Evolutionary conservation across 2,329 filamentous ascomycete species (phyloP).

Genomic region (Massarina eburnea): DNA sequence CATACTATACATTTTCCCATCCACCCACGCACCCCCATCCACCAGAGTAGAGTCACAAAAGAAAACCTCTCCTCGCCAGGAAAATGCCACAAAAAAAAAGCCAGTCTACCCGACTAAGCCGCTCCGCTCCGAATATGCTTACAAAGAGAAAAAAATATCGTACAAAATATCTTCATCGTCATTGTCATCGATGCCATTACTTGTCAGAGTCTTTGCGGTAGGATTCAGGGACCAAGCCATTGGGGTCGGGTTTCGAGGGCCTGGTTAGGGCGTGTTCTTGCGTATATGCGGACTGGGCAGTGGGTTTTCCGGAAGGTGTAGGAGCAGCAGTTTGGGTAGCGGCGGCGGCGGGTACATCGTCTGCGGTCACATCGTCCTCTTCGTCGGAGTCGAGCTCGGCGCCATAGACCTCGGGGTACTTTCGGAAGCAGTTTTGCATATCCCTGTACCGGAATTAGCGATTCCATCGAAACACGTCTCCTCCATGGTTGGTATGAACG

Average conservation of each 20-base stretch:
- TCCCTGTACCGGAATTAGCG: slow-evolving; percentile 56
- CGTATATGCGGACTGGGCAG: background rate
- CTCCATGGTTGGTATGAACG: slow-evolving; percentile 37
- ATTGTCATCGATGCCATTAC: slow-evolving; percentile 27
- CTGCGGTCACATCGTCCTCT: slow-evolving; percentile 52
- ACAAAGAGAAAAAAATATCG: slow-evolving; percentile 2
- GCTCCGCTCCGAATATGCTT: slow-evolving; percentile 11
- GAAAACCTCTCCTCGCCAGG: background rate
- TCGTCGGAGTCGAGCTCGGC: slow-evolving; percentile 81
- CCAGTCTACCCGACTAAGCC: slow-evolving; percentile 2
- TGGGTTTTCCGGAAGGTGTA: background rate
- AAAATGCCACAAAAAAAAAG: slow-evolving; percentile 9
- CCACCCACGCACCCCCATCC: background rate
- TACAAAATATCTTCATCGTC: slow-evolving; percentile 4
- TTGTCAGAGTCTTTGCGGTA: slow-evolving; percentile 17
- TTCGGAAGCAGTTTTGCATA: slow-evolving; percentile 97
- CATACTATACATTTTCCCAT: slow-evolving; percentile 10
- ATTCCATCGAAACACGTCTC: background rate
- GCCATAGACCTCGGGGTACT: slow-evolving; percentile 91
- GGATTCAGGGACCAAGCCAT: slow-evolving; percentile 8
- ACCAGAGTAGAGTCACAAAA: slow-evolving; percentile 1
- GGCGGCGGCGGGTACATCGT: slow-evolving; percentile 10
- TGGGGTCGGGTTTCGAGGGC: slow-evolving; percentile 8
- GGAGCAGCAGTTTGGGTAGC: background rate
- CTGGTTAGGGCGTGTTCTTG: slow-evolving; percentile 20